Evolutionary conservation across 148 eudicot species (phyloP).

Genomic region (Talinum fruticosum): DNA sequence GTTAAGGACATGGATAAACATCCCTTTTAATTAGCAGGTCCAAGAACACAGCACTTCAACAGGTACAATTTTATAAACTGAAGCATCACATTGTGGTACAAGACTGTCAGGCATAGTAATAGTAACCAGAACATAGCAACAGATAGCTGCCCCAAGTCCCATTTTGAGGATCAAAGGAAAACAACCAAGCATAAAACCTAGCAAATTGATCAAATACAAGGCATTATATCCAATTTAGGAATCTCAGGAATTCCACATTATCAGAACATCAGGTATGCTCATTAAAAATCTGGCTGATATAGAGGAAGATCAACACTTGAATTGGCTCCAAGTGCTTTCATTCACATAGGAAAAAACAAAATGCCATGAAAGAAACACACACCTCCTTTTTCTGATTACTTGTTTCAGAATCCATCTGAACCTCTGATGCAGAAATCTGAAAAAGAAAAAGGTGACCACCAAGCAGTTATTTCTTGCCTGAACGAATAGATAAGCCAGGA

Average conservation of each 20-base stretch:
- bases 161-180: neutral
- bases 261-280: neutral
- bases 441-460: neutral
- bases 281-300: neutral
- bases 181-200: neutral
- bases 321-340: neutral
- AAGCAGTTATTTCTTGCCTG: slow-evolving; percentile 12
- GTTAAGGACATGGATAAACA: neutral
- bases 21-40: neutral
- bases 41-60: neutral
- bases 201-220: neutral
- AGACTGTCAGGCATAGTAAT: neutral
- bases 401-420: slow-evolving; percentile 34
- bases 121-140: slow-evolving; percentile 2
- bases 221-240: neutral
- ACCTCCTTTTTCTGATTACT: slow-evolving; percentile 62
- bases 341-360: slow-evolving; percentile 3
- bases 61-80: slow-evolving; percentile 4
- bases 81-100: neutral
- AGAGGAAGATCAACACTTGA: neutral
- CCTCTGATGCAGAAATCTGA: slow-evolving; percentile 53
- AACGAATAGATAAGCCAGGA: slow-evolving; percentile 14
- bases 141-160: neutral
- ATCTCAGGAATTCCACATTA: neutral
- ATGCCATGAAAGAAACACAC: slow-evolving; percentile 14